phyloP scores from a whole-genome alignment of 2,329 filamentous ascomycete genomes.

The Pestalotiopsis fici region DNA sequence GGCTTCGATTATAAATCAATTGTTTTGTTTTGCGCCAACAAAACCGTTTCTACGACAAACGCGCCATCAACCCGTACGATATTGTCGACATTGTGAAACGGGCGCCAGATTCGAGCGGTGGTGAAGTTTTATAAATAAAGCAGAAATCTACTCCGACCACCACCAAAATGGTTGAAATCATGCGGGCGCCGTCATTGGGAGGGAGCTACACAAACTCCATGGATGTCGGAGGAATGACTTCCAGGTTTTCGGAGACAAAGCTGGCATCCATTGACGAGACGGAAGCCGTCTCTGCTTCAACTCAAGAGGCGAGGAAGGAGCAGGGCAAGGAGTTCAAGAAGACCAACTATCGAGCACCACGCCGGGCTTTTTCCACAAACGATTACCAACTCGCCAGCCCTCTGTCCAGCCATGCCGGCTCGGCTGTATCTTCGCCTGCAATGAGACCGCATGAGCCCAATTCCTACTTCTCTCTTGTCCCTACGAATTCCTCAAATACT shows the following conservation, averaged over 20 bases:
- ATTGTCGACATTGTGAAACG: background rate
- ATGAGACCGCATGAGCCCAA: background rate
- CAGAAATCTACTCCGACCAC: background rate
- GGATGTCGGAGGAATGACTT: constrained; percentile 27
- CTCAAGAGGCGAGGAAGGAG: constrained; percentile 8
- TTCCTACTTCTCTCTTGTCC: constrained; percentile 6
- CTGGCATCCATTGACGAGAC: constrained; percentile 22
- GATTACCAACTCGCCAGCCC: constrained; percentile 26
- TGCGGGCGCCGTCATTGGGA: constrained; percentile 24
- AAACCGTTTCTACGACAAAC: background rate
- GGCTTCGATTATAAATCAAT: background rate
- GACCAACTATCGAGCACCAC: constrained; percentile 19
- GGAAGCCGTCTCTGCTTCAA: background rate
- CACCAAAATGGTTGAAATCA: constrained; percentile 29
- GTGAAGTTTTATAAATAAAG: background rate
- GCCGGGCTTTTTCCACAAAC: constrained; percentile 29
- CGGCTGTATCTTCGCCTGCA: constrained; percentile 13
- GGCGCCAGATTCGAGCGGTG: background rate
- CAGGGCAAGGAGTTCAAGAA: constrained; percentile 11
- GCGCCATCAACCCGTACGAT: background rate
- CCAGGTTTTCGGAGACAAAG: constrained; percentile 24
- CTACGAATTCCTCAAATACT: background rate
- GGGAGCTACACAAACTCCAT: constrained; percentile 18
- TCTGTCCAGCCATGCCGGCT: constrained; percentile 17
- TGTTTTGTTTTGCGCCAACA: background rate